Evolutionary conservation across 2,329 filamentous ascomycete species (phyloP), one percentile per base, ranked within the genome.

Genomic region (Akanthomyces lecanii): DNA sequence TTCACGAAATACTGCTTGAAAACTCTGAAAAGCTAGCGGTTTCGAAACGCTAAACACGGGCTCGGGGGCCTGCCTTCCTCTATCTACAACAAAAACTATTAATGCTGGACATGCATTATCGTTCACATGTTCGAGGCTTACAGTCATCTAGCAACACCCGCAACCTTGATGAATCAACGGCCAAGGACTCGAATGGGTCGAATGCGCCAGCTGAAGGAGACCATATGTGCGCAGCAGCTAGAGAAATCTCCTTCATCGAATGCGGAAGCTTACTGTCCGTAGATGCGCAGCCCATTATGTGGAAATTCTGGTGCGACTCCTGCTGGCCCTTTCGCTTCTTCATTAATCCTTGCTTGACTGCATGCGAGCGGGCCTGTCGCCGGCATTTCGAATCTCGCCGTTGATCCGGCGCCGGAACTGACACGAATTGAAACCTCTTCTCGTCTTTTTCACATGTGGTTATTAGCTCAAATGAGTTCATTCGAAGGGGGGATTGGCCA

Each of bases 11-110:
- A 79, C 70, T 0, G 70, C 70, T 18, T 51, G 65, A 38, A 79
- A 77, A 62, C 71, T 76, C 21, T 75, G 74, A n/a, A 78, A 69
- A 1, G 68, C 69, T 47, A 75, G 69, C n/a, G 75, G 71, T 7
- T 78, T 72, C 0, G 67, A 64, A 30, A 77, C 62, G 21, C 71
- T 79, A 10, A 78, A 76, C 0, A 77, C 70, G 12, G 76, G 75
- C 48, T 77, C 73, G 0, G 69, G 48, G n/a, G 69, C 68, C 50
- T 69, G 65, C 1, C 64, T 63, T 5, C 68, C 67, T 40, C 71
- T 70, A 14, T 68, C 71, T 74, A 7, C 11, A 21, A 0, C 6
- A 4, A 25, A 4, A 5, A 14, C 1, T 28, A 25, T 48, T 48
- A 25, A 25, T 14, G 5, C 4, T 48, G 5, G 2, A 23, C 28